Conservation (phyloP, 768 basidiomycete species). For the Gloeophyllum trabeum region DNA sequence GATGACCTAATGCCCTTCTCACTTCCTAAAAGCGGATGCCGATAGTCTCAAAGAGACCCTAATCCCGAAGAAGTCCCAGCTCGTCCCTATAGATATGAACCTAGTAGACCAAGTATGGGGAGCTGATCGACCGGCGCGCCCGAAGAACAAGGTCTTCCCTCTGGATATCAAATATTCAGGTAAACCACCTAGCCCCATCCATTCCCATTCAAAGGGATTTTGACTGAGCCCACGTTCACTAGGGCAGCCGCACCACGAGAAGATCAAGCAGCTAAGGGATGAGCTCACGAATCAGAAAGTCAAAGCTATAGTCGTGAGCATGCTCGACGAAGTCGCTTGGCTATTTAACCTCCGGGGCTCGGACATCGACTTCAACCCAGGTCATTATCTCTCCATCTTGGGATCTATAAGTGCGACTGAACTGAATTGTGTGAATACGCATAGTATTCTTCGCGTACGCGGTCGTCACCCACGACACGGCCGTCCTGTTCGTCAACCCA, state of each 20-base stretch:
- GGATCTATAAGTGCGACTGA: not conserved
- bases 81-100: conserved; percentile 61
- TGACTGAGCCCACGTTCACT: not conserved
- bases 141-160: conserved; percentile 53
- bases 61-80: conserved; percentile 35
- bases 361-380: conserved; percentile 85
- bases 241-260: conserved; percentile 55
- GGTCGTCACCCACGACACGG: conserved; percentile 46
- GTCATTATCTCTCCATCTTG: conserved; percentile 14
- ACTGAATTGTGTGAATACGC: not conserved
- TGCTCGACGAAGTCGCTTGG: conserved; percentile 95
- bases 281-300: conserved; percentile 50
- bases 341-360: conserved; percentile 85
- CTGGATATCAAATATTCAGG: conserved; percentile 72
- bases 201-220: not conserved
- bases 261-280: conserved; percentile 56
- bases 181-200: conserved; percentile 9
- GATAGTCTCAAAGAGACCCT: conserved; percentile 49
- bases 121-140: conserved; percentile 51
- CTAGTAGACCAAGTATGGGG: conserved; percentile 76
- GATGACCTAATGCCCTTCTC: not conserved
- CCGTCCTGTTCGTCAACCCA: conserved; percentile 59
- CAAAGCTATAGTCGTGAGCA: conserved; percentile 72
- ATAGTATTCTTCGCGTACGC: conserved; percentile 91
- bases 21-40: conserved; percentile 42